phyloP scores from a whole-genome alignment of 1,284 basidiomycete genomes.

The Cystobasidium slooffiae region DNA sequence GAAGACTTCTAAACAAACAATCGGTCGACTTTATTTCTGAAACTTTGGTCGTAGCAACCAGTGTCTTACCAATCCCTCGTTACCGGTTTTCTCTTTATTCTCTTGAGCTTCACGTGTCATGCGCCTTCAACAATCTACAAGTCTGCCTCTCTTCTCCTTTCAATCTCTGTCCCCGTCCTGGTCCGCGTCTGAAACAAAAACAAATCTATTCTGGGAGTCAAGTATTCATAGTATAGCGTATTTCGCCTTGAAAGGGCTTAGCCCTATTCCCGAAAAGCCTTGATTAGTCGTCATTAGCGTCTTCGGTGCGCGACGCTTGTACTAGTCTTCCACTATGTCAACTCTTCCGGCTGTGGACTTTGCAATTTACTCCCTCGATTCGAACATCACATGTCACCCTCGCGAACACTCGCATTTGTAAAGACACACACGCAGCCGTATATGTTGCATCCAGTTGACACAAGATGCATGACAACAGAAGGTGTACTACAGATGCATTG shows the following conservation, averaged over 20 bases:
- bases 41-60: background rate
- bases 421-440: too few species aligned
- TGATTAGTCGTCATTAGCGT: conserved; percentile 20
- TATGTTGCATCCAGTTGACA: too few species aligned
- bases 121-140: too few species aligned
- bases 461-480: too few species aligned
- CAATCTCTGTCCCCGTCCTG: background rate
- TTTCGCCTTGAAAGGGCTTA: background rate
- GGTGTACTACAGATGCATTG: too few species aligned
- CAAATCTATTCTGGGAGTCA: conserved; percentile 9
- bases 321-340: conserved; percentile 1
- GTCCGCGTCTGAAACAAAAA: background rate
- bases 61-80: background rate
- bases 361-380: background rate
- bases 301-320: conserved; percentile 3
- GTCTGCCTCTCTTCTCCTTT: background rate
- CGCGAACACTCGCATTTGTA: too few species aligned
- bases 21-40: background rate
- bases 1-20: too few species aligned
- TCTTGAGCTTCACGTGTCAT: background rate
- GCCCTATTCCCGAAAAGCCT: background rate
- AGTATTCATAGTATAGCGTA: conserved; percentile 19
- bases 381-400: background rate
- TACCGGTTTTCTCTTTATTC: background rate
- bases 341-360: conserved; percentile 3